Base-by-base conservation (phyloP, 306 rosid genomes). In the Glycine tomentella region DNA sequence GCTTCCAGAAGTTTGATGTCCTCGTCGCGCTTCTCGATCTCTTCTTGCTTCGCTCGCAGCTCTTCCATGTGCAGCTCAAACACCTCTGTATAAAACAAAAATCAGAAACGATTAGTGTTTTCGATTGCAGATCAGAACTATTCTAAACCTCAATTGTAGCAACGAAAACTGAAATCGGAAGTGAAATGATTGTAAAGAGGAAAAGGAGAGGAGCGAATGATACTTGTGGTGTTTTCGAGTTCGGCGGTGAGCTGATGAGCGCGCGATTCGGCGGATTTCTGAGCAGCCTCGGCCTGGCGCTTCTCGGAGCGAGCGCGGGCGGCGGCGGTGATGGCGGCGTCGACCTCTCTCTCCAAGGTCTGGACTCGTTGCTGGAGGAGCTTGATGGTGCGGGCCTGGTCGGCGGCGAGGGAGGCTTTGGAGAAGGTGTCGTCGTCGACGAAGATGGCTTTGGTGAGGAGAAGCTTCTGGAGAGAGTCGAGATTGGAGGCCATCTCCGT, bases 191-290 rank as follows among this genome's bases (percentile, higher is more conserved):
- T 2, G 31, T 25, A 25, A 25, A 25, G 31, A 25, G 31, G 31
- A 25, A 25, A 25, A 25, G 31, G 31, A 25, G 33, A 6, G 45
- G 25, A 1, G 31, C 2, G 8, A 49, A 9, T 9, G 34, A 57
- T 92, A 94, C 98, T 93, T 77, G 98, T 90, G 76, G 98, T 95
- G 90, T 93, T 95, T 89, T 95, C 99, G 3, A 95, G 98, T 85
- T 95, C 99, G 80, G 55, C 88, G 13, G 95, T 91, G 85, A 93
- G 84, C 62, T 93, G 92, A 8, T 80, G 93, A 38, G 97, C 89
- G 79, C 81, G 98, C 15, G 87, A 81, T 56, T 95, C 99, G 88
- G 97, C 95, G 15, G 93, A 88, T 84, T 84, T 93, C 78, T 89
- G 98, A 0, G 94, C 88, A 3, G 98, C 89, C 75, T 95, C 99